These are phyloP conservation scores for Colletotrichum melonis DNA, from an alignment of 2,329 filamentous ascomycete genomes.

Conservation along the genomic window DNA sequence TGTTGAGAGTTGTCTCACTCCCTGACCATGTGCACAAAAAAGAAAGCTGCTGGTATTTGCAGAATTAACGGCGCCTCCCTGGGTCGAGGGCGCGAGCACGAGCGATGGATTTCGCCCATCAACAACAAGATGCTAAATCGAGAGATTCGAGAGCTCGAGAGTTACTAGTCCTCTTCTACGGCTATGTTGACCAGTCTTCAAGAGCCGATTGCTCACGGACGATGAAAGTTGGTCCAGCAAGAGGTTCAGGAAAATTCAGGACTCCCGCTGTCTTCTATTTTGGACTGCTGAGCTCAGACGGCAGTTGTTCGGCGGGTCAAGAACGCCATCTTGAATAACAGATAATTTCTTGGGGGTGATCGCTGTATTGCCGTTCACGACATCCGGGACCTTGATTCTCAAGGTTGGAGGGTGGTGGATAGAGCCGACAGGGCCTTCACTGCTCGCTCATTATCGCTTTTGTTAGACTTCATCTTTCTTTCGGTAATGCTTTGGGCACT, in stretches of 20 bases:
- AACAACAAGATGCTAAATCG: conserved; percentile 2
- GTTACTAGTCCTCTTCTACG: not conserved
- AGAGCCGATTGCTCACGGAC: conserved; percentile 29
- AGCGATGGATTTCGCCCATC: conserved; percentile 6
- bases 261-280: conserved; percentile 27
- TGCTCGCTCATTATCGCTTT: not conserved
- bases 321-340: conserved; percentile 12
- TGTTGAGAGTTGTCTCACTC: conserved; percentile 19
- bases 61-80: conserved; percentile 9
- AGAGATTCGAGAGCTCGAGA: not conserved
- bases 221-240: conserved; percentile 4
- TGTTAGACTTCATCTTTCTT: not conserved
- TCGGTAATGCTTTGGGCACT: not conserved
- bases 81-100: conserved; percentile 7
- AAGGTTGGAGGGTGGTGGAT: not conserved
- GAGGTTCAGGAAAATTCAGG: conserved; percentile 34
- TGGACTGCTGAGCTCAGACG: conserved; percentile 17
- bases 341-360: not conserved
- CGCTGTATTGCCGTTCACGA: not conserved
- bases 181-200: conserved; percentile 14
- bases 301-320: not conserved
- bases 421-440: not conserved
- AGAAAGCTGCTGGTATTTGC: conserved; percentile 2
- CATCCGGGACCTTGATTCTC: not conserved
- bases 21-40: conserved; percentile 17